Conservation (phyloP, 345 rosid genomes). For the Populus tremula region DNA sequence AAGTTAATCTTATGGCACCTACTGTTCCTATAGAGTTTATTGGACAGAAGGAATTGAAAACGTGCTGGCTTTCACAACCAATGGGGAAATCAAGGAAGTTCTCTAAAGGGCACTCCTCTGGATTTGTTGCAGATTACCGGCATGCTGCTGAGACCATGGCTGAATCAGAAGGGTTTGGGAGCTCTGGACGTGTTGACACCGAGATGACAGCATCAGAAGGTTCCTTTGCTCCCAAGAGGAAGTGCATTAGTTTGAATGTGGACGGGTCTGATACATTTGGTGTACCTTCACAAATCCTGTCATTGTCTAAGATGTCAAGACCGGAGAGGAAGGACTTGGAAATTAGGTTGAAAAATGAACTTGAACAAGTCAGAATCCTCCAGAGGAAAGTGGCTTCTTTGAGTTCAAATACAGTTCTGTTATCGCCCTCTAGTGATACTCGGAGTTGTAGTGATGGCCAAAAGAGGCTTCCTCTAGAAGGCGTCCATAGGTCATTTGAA, state of each 20-base stretch:
- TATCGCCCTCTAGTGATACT: constrained; percentile 56
- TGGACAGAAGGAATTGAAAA: constrained; percentile 47
- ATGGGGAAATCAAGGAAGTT: constrained; percentile 74
- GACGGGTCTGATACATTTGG: constrained; percentile 47
- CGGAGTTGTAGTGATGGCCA: constrained; percentile 67
- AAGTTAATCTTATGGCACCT: constrained; percentile 55
- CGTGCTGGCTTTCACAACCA: constrained; percentile 32
- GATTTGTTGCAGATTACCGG: constrained; percentile 56
- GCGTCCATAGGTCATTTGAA: constrained; percentile 33
- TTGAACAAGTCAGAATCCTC: constrained; percentile 62
- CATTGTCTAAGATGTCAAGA: constrained; percentile 60
- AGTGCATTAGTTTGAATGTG: constrained; percentile 51
- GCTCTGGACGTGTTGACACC: constrained; percentile 50
- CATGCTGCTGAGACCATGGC: constrained; percentile 57
- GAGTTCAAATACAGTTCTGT: constrained; percentile 32
- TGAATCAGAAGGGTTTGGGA: constrained; percentile 72
- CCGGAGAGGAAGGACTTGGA: constrained; percentile 55
- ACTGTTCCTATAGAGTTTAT: constrained; percentile 55
- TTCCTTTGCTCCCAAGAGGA: constrained; percentile 52
- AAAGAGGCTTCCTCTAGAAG: constrained; percentile 45
- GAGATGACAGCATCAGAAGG: constrained; percentile 62
- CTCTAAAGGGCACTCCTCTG: constrained; percentile 60
- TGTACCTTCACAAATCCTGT: constrained; percentile 51
- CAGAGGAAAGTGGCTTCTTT: constrained; percentile 51
- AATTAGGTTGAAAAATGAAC: constrained; percentile 59